Base-by-base conservation (phyloP, 1,284 basidiomycete species). In the Blastosporella zonata region DNA sequence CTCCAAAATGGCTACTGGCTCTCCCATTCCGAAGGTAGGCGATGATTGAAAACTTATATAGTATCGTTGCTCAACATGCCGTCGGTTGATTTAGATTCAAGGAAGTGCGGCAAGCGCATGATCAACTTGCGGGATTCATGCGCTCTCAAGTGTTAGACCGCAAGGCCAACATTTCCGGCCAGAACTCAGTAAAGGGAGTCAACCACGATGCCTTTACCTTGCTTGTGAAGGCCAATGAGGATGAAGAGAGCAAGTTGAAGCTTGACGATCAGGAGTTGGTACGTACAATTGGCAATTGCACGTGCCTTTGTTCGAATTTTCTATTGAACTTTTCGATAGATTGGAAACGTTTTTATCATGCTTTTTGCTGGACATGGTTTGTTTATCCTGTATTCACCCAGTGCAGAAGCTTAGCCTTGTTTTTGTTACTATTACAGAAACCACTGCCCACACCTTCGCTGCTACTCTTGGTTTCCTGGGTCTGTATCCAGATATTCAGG, bases 281-380 rank as follows among this genome's bases (percentile, higher is more conserved):
- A 48, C 18, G 61, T 41, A 17, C 6, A 5, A 27, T 39, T n/a
- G n/a, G n/a, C n/a, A 15, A 21, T 22, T 35, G 21, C 45, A 22
- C 21, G 41, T n/a, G 18, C 34, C 5, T 25, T 31, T 31, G 6
- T 13, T 3, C 3, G n/a, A 38, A 9, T 2, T 17, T 4, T 3
- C 3, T 17, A 29, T 20, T 13, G 21, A 41, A 3, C 8, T 15
- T 37, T 18, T 17, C 29, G 3, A 10, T 42, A 80, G 78, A 74
- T 79, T 46, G 78, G 78, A 8, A 80, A 81, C 47, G 61, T 79
- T 1, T 82, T 73, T 55, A 58, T 73, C 6, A 66, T 81, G 56
- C 58, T 82, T 40, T 75, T 81, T 46, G 78, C 79, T 42, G 79
- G 81, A 9, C 78, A 81, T 59, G 80, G 79, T 73, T 55, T 40